Conservation (phyloP, 2,329 filamentous ascomycete species). For the Trichoderma oligosporum region DNA sequence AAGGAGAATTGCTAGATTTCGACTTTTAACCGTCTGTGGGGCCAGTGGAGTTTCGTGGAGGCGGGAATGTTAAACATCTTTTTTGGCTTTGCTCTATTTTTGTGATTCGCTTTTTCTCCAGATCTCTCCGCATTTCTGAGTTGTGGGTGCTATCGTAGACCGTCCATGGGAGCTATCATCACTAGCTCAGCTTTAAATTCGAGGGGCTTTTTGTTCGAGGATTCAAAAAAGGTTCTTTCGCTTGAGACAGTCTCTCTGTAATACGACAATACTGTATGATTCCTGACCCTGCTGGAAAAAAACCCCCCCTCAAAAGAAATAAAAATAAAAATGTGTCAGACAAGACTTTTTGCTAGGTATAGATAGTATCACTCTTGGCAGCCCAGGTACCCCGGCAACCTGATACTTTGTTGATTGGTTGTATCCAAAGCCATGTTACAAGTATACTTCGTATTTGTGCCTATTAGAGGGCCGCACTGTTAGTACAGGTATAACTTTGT, state of each 20-base stretch:
- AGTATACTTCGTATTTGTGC: too few relatives aligned
- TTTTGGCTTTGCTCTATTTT: neutral
- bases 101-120: constrained; percentile 5
- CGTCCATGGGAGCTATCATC: constrained; percentile 12
- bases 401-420: too few relatives aligned
- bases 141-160: constrained; percentile 4
- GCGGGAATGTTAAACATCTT: constrained; percentile 1
- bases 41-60: constrained; percentile 6
- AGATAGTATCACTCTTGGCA: too few relatives aligned
- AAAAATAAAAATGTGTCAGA: too few relatives aligned
- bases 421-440: too few relatives aligned
- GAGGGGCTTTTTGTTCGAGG: constrained; percentile 3
- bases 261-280: neutral
- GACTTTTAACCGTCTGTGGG: constrained; percentile 12
- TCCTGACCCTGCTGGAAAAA: neutral
- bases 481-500: neutral
- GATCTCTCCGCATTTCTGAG: constrained; percentile 18
- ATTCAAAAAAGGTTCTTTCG: neutral
- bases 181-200: neutral
- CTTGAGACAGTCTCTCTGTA: neutral
- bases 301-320: too few relatives aligned
- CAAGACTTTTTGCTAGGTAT: too few relatives aligned
- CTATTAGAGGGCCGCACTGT: neutral
- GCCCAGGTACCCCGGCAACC: too few relatives aligned
- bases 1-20: neutral